Percentiles rank a stretch among this genome's conserved stretches.
phyloP scores from a whole-genome alignment of 371 early-diverging fungal genomes.

The Sanchytrium tribonematis region DNA sequence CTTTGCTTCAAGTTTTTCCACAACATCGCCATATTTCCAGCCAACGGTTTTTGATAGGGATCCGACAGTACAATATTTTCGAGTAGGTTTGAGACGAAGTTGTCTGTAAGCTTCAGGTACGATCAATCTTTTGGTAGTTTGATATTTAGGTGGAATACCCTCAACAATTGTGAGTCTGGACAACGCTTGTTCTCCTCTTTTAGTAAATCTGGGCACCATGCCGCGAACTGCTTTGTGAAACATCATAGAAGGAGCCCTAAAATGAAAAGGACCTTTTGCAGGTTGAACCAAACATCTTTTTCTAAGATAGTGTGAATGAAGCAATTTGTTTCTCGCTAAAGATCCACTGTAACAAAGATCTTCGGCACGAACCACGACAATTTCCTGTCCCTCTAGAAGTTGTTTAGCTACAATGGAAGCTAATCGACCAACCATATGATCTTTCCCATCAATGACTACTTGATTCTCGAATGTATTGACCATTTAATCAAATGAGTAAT shows the following conservation, averaged over 20 bases:
- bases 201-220: slow-evolving; percentile 97
- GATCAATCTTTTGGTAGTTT: slow-evolving; percentile 80
- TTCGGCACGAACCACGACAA: slow-evolving; percentile 94
- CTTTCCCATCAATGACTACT: slow-evolving; percentile 97
- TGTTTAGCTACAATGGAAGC: slow-evolving; percentile 96
- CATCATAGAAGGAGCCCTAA: slow-evolving; percentile 90
- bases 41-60: slow-evolving; percentile 88
- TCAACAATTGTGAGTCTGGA: slow-evolving; percentile 94
- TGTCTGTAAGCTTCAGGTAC: slow-evolving; percentile 89
- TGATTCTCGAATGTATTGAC: slow-evolving; percentile 4
- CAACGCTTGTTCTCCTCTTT: slow-evolving; percentile 89
- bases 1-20: slow-evolving; percentile 82
- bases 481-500: neutral
- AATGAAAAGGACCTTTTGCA: slow-evolving; percentile 92
- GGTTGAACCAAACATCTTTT: slow-evolving; percentile 99
- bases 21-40: slow-evolving; percentile 96
- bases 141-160: slow-evolving; percentile 94
- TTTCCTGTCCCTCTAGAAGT: slow-evolving; percentile 85
- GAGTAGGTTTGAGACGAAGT: slow-evolving; percentile 78
- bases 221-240: slow-evolving; percentile 92
- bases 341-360: slow-evolving; percentile 89
- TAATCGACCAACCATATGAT: slow-evolving; percentile 95
- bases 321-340: slow-evolving; percentile 95
- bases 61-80: slow-evolving; percentile 84
- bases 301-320: slow-evolving; percentile 49